These are phyloP conservation scores for Neoboletus magnificus DNA, from an alignment of 768 basidiomycete genomes.

Conservation along the genomic window DNA sequence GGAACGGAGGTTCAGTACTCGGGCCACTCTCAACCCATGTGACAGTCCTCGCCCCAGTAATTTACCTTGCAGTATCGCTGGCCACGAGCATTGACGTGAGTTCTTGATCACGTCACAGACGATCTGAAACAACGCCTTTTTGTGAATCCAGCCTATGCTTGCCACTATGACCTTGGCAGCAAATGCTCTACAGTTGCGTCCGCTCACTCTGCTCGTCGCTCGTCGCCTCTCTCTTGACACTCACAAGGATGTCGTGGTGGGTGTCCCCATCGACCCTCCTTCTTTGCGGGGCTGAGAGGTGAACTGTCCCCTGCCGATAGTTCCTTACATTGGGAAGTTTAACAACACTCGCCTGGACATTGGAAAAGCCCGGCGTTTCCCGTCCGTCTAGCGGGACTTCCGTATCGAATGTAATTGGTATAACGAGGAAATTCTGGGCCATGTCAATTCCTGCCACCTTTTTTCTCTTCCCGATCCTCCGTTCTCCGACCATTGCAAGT, in stretches of 20 bases:
- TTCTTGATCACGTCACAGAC: slow-evolving; percentile 1
- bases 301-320: slow-evolving; percentile 6
- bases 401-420: background rate
- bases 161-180: slow-evolving; percentile 24
- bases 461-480: slow-evolving; percentile 40
- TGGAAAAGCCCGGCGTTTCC: background rate
- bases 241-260: slow-evolving; percentile 21
- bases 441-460: slow-evolving; percentile 29
- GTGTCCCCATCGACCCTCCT: background rate
- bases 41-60: slow-evolving; percentile 53
- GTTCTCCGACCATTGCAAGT: slow-evolving; percentile 56
- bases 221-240: slow-evolving; percentile 18
- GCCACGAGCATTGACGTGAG: slow-evolving; percentile 42
- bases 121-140: background rate
- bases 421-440: slow-evolving; percentile 8
- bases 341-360: slow-evolving; percentile 11
- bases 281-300: slow-evolving; percentile 1
- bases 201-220: slow-evolving; percentile 15
- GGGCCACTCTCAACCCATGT: slow-evolving; percentile 62
- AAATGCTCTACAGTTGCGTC: slow-evolving; percentile 26
- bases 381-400: background rate
- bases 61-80: slow-evolving; percentile 48
- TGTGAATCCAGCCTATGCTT: slow-evolving; percentile 17
- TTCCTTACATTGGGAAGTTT: slow-evolving; percentile 25
- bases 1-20: slow-evolving; percentile 46